Base-by-base conservation (phyloP, 768 basidiomycete genomes). In the Boletus edulis region DNA sequence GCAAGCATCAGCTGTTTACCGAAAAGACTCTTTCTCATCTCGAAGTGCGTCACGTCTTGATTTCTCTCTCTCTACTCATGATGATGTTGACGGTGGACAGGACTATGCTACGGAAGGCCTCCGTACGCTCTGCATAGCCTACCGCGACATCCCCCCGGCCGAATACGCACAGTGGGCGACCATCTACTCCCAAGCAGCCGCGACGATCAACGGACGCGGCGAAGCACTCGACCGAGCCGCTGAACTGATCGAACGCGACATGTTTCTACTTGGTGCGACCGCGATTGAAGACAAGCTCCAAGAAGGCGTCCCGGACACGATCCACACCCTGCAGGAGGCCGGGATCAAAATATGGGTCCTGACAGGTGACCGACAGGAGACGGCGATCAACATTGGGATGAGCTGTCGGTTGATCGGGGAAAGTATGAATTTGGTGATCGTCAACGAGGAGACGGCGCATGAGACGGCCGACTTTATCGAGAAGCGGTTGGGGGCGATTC, bases 301-400 rank as follows among this genome's bases (percentile, higher is more conserved):
- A 68, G 97, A 99, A 49, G 97, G 97, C 39, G 97, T 99, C 4
- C 97, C 97, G 0, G 97, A 99, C 64, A 87, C 97, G 6, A 99
- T 98, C 46, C 95, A 98, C 68, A 98, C 95, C 0, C 72, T 99
- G 44, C 97, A 99, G 64, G 92, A 91, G 82, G 97, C 97, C 37
- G 97, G 97, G 3, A 97, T 99, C 73, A 99, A 98, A 87, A 86
- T 99, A 17, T 99, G 97, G 97, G 95, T 99, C 9, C 75, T 99
- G 48, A 99, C 97, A 3, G 97, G 97, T 1, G 97, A 99, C 71
- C 78, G 97, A 60, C 97, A 99, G 75, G 97, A 99, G 73, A 99
- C 97, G 2, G 97, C 97, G 15, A 98, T 99, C 73, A 99, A 99
- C 65, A 98, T 99, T 59, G 97, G 97, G 49, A 87, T 98, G 81